Base-by-base conservation (phyloP, 2,329 filamentous ascomycete species). In the Aureobasidium sp. region DNA sequence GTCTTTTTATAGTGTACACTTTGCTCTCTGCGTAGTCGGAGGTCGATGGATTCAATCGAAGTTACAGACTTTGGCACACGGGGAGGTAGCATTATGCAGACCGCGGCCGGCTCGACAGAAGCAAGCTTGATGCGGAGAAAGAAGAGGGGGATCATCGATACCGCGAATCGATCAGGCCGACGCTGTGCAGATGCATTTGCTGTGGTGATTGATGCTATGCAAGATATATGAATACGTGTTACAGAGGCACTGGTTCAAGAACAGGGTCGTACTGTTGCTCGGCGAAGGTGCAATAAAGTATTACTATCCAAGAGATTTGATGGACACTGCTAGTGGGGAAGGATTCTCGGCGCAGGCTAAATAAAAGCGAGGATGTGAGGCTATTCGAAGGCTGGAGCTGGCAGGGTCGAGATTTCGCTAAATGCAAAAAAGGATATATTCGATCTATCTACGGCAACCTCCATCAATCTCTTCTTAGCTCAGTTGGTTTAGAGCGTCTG, bases 401-500 rank as follows among this genome's bases (percentile, higher is more conserved):
- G n/a, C 27, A 32, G 32, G 32, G 29, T 37, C 13, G 9, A 29
- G 9, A 29, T 2, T 14, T 29, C 29, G 42, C 27, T 29, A 37
- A n/a, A 21, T 29, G 1, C 11, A 14, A 1, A 2, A 34, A 5
- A 25, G 29, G 8, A 11, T 32, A 54, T 57, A 10, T 34, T 16
- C 16, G 10, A 1, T 4, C 10, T 9, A 16, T 0, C 6, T 27
- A 3, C 3, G 9, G 27, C 9, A 36, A 4, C 1, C n/a, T 21
- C 5, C 39, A 58, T 50, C 44, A 59, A 59, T 59, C 57, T 59
- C 57, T 45, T 42, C 57, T 58, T 58, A 48, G 54, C 54, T 58
- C 54, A 58, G 54, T 58, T 58, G 54, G 54, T 48, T 57, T 58
- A 58, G 54, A 58, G 54, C 54, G 54, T 58, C 42, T 41, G 54